These are phyloP conservation scores for Heimioporus retisporus DNA, from an alignment of 1,284 basidiomycete species.

Conservation along the genomic window DNA sequence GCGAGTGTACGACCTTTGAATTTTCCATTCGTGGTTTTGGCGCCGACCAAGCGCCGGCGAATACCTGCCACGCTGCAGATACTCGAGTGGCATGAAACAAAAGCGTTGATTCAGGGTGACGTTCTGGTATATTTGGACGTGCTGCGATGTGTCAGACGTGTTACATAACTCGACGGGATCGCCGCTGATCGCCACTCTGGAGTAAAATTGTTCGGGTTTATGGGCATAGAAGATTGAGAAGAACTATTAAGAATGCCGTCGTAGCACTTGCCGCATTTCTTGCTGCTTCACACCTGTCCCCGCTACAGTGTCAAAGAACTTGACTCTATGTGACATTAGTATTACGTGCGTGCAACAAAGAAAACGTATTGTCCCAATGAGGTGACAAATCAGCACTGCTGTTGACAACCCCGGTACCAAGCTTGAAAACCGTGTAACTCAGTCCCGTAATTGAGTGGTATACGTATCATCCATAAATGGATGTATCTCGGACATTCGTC, in stretches of 20 bases:
- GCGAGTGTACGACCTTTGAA: too few relatives aligned
- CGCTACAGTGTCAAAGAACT: not conserved
- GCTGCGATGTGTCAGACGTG: too few relatives aligned
- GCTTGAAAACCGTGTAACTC: not conserved
- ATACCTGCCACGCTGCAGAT: too few relatives aligned
- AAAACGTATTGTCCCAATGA: not conserved
- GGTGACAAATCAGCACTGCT: conserved; percentile 14
- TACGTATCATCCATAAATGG: conserved; percentile 3
- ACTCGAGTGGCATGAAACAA: too few relatives aligned
- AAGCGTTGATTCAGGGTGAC: too few relatives aligned
- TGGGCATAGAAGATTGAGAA: too few relatives aligned
- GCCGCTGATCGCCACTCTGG: too few relatives aligned
- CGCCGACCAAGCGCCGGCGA: too few relatives aligned
- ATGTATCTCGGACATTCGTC: conserved; percentile 12
- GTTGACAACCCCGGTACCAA: not conserved
- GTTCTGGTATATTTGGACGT: too few relatives aligned
- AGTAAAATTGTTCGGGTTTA: too few relatives aligned
- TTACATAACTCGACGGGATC: too few relatives aligned
- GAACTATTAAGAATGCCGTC: not conserved
- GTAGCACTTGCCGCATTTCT: not conserved
- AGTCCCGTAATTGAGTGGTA: conserved; percentile 2
- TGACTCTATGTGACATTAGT: not conserved
- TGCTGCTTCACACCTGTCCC: not conserved
- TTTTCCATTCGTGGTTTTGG: too few relatives aligned
- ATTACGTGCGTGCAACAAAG: not conserved